Conservation (phyloP, 208 protist species). For the Eutreptiella sp. region DNA sequence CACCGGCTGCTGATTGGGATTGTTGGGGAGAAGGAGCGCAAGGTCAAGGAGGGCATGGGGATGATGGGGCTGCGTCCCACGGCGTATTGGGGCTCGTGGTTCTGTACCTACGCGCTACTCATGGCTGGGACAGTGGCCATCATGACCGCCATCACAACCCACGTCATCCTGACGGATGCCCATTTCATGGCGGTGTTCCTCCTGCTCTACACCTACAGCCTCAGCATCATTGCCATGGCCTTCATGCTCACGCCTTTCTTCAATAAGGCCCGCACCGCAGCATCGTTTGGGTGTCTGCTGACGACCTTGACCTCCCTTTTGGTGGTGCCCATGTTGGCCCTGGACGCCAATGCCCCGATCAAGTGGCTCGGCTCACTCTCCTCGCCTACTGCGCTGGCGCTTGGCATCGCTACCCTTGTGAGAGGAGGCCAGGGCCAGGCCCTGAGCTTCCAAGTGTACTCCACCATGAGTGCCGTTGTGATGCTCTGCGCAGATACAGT, state of each 20-base stretch:
- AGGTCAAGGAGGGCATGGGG: constrained; percentile 8
- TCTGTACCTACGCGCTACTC: constrained; percentile 24
- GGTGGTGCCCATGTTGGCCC: background rate
- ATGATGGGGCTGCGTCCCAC: constrained; percentile 26
- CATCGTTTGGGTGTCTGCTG: constrained; percentile 18
- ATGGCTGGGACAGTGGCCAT: constrained; percentile 25
- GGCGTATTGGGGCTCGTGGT: constrained; percentile 33
- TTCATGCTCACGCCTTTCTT: constrained; percentile 35
- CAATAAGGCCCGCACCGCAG: constrained; percentile 23
- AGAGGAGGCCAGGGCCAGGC: constrained; percentile 23
- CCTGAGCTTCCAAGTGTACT: background rate
- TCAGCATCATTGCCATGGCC: constrained; percentile 33
- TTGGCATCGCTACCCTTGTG: constrained; percentile 33
- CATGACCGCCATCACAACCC: constrained; percentile 14
- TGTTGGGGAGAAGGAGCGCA: constrained; percentile 26
- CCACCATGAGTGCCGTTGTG: background rate
- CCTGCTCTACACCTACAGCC: constrained; percentile 38
- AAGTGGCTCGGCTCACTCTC: constrained; percentile 42
- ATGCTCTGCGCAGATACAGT: constrained; percentile 23
- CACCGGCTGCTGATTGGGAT: constrained; percentile 15
- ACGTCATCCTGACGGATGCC: constrained; percentile 23
- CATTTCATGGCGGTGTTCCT: constrained; percentile 28
- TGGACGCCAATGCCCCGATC: background rate
- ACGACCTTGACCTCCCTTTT: constrained; percentile 33
- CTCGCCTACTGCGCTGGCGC: constrained; percentile 46